phyloP scores from a whole-genome alignment of 441 rosid species.

The Kokia cookei region DNA sequence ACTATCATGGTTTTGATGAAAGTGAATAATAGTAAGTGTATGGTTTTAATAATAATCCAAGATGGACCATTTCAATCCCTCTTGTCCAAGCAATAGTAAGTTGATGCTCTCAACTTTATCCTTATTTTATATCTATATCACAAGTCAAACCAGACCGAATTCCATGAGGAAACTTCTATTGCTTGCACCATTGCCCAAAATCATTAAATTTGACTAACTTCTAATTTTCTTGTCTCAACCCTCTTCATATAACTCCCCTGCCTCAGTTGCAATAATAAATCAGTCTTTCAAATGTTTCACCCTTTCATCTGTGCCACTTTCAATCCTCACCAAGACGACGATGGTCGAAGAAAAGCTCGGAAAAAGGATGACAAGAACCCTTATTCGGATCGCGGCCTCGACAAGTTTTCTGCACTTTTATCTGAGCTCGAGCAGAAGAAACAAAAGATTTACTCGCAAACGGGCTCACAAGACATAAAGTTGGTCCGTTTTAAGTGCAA shows the following conservation, averaged over 20 bases:
- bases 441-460: slow-evolving; percentile 41
- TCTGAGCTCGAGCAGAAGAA: slow-evolving; percentile 54
- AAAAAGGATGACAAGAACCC: slow-evolving; percentile 45
- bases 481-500: slow-evolving; percentile 43
- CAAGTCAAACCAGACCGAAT: slow-evolving; percentile 25
- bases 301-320: slow-evolving; percentile 29
- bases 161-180: slow-evolving; percentile 25
- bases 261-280: background rate
- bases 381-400: slow-evolving; percentile 45
- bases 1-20: background rate
- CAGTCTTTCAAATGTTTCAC: slow-evolving; percentile 25
- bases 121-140: background rate
- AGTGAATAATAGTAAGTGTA: background rate
- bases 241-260: background rate
- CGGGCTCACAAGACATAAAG: slow-evolving; percentile 33
- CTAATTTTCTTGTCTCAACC: background rate
- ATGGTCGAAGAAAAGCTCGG: slow-evolving; percentile 17
- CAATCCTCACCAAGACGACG: slow-evolving; percentile 16
- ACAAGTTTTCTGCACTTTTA: slow-evolving; percentile 51
- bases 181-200: background rate
- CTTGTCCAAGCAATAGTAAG: background rate
- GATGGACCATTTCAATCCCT: background rate
- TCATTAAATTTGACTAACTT: background rate
- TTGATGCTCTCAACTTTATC: background rate
- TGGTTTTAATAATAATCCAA: background rate